Evolutionary conservation across 495 filamentous ascomycete genomes (phyloP).

Genomic region (Durotheca rogersii): DNA sequence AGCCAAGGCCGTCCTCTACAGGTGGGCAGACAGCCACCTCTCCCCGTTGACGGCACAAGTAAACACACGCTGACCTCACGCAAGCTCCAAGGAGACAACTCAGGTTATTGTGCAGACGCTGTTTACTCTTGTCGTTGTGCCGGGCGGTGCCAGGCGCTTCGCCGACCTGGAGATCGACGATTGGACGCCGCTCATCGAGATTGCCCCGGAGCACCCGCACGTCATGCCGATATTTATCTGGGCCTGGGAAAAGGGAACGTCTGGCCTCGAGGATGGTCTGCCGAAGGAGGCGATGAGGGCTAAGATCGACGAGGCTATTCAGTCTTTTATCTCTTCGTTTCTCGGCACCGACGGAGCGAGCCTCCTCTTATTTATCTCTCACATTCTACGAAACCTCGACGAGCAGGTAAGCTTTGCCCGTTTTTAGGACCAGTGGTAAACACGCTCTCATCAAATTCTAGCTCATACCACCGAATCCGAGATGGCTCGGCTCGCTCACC

Average conservation of each 20-base stretch:
- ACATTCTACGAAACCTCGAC: slow-evolving; percentile 44
- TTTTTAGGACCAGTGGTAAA: not conserved
- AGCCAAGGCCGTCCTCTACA: slow-evolving; percentile 49
- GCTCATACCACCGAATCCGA: slow-evolving; percentile 36
- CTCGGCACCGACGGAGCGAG: slow-evolving; percentile 53
- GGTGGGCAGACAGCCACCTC: slow-evolving; percentile 41
- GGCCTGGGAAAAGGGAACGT: slow-evolving; percentile 49
- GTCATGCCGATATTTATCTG: slow-evolving; percentile 53
- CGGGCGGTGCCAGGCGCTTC: slow-evolving; percentile 49
- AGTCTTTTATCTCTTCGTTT: slow-evolving; percentile 48
- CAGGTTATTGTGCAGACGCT: slow-evolving; percentile 56
- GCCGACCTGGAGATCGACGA: slow-evolving; percentile 43
- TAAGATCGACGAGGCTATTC: slow-evolving; percentile 49
- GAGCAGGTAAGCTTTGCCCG: slow-evolving; percentile 38
- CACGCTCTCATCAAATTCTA: slow-evolving; percentile 11
- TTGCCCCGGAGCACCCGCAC: slow-evolving; percentile 52
- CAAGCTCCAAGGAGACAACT: slow-evolving; percentile 53
- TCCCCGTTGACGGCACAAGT: not conserved
- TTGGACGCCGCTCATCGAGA: slow-evolving; percentile 52
- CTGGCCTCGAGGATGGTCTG: slow-evolving; percentile 21
- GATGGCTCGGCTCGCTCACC: slow-evolving; percentile 46
- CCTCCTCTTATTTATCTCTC: slow-evolving; percentile 49
- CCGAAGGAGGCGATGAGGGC: slow-evolving; percentile 24
- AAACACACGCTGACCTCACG: slow-evolving; percentile 21
- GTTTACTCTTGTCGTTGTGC: slow-evolving; percentile 47